A percentile compares a stretch with the other conserved stretches of the same genome.
These are phyloP conservation scores for Desmodesmus armatus DNA, from an alignment of 139 green algal species.

Conservation along the genomic window DNA sequence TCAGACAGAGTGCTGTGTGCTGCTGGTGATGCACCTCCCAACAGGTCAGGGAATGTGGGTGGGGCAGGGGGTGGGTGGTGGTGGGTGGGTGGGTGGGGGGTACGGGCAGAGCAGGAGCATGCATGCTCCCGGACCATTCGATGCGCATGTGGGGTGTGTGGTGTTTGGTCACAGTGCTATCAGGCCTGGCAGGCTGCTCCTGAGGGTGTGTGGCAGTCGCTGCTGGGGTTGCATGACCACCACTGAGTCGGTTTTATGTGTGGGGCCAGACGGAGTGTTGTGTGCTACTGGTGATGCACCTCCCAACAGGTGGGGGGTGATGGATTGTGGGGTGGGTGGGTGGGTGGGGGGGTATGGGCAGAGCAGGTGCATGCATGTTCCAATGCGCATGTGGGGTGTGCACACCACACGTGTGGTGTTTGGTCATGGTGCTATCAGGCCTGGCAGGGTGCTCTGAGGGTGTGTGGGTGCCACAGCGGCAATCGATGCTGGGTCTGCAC, in stretches of 20 bases:
- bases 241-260: slow-evolving; percentile 79
- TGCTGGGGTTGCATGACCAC: slow-evolving; percentile 62
- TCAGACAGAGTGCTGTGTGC: slow-evolving; percentile 69
- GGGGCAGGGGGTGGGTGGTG: no score
- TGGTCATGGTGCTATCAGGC: slow-evolving; percentile 19
- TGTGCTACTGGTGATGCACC: slow-evolving; percentile 70
- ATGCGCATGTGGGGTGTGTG: no score
- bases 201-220: slow-evolving; percentile 2
- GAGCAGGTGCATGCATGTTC: no score
- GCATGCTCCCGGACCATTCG: no score
- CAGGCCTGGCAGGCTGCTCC: slow-evolving; percentile 31
- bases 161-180: no score
- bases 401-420: no score
- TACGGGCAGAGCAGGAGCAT: no score
- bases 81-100: no score
- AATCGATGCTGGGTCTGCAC: slow-evolving; percentile 57
- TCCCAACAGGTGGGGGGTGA: slow-evolving; percentile 70
- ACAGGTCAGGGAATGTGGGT: slow-evolving; percentile 61
- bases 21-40: slow-evolving; percentile 74
- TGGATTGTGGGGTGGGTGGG: no score
- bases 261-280: slow-evolving; percentile 76
- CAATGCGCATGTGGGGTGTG: no score
- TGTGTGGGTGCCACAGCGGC: not conserved
- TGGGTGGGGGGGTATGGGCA: no score
- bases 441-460: slow-evolving; percentile 29